Evolutionary conservation across 176 grass and related monocot genomes (phyloP).

Genomic region (Typha latifolia): DNA sequence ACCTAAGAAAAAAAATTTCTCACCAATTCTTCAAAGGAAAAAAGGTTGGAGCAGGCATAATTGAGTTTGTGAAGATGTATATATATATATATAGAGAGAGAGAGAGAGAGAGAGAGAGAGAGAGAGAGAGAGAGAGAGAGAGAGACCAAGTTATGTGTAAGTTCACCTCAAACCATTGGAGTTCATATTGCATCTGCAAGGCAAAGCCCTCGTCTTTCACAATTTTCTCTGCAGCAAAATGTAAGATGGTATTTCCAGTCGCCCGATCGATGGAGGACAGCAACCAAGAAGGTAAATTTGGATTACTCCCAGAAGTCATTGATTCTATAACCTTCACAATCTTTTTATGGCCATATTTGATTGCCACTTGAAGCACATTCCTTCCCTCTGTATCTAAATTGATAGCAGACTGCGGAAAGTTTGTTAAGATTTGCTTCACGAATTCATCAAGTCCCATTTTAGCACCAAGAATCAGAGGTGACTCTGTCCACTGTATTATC

Average conservation of each 20-base stretch:
- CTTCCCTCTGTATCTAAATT: conserved; percentile 9
- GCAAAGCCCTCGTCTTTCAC: background rate
- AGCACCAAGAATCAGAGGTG: conserved; percentile 15
- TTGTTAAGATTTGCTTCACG: conserved; percentile 14
- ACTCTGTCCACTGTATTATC: conserved; percentile 6
- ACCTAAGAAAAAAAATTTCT: too few relatives aligned
- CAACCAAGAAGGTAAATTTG: conserved; percentile 15
- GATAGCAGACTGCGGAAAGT: conserved; percentile 10
- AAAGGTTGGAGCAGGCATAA: too few relatives aligned
- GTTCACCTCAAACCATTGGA: conserved; percentile 22
- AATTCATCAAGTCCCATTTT: conserved; percentile 30
- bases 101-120: too few relatives aligned
- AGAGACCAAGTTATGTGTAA: too few relatives aligned
- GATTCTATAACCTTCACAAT: conserved; percentile 8
- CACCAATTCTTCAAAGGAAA: too few relatives aligned
- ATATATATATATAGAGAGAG: too few relatives aligned
- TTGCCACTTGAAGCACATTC: conserved; percentile 30
- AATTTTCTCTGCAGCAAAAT: conserved; percentile 12
- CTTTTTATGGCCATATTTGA: conserved; percentile 13
- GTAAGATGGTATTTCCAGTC: conserved; percentile 25
- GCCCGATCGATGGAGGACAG: background rate
- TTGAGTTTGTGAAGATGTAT: too few relatives aligned
- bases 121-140: too few relatives aligned
- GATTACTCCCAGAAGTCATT: conserved; percentile 9
- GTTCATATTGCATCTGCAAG: conserved; percentile 23